A percentile compares a stretch with the other conserved stretches of the same genome.
phyloP scores from a whole-genome alignment of 1,284 basidiomycete genomes.

The Ganoderma resinaceum region DNA sequence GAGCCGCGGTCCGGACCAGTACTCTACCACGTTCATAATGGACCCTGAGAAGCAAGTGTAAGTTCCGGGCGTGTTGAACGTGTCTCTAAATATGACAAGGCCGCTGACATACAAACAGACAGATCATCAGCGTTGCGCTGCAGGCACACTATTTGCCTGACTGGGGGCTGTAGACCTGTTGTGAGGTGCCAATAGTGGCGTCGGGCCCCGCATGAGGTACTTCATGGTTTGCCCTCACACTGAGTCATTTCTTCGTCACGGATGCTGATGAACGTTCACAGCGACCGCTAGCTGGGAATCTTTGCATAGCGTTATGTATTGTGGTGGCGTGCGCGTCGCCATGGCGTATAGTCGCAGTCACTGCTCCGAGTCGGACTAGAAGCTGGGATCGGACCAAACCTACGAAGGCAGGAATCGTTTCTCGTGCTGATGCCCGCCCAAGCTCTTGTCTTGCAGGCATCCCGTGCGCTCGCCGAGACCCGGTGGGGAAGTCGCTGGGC shows the following conservation, averaged over 20 bases:
- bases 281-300: not conserved
- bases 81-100: not conserved
- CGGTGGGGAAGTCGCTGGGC: not conserved
- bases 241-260: slow-evolving; percentile 1
- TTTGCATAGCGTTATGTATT: not conserved
- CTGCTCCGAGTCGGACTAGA: not conserved
- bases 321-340: not conserved
- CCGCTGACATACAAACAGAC: not conserved
- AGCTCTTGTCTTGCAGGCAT: not conserved
- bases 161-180: not conserved
- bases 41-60: not conserved
- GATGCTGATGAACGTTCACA: not conserved
- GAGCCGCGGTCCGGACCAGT: not conserved
- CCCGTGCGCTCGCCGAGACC: not conserved
- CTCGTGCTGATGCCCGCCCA: not conserved
- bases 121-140: not conserved
- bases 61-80: not conserved
- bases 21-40: not conserved
- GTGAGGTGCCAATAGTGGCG: not conserved
- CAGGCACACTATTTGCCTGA: not conserved
- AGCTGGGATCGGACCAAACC: slow-evolving; percentile 1
- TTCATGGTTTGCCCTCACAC: not conserved
- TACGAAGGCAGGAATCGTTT: not conserved
- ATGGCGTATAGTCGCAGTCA: not conserved
- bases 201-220: not conserved